Percentiles rank a stretch among this genome's conserved stretches.
These are phyloP conservation scores for Boletus coccyginus DNA, from an alignment of 768 basidiomycete species.

Conservation along the genomic window DNA sequence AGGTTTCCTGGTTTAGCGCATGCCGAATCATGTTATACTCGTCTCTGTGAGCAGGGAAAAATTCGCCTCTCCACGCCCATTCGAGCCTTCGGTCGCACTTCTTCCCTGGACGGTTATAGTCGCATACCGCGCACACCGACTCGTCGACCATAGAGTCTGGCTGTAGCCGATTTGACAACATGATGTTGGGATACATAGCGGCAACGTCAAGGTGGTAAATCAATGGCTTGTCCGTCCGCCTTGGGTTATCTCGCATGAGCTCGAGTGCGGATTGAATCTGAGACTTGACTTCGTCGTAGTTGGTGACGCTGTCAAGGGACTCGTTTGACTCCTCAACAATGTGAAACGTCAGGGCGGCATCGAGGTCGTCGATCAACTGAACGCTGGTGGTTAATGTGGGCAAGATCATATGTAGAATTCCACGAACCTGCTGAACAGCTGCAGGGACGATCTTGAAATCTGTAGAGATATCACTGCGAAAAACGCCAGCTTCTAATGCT, in stretches of 20 bases:
- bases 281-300: slow-evolving; percentile 90
- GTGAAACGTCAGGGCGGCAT: slow-evolving; percentile 86
- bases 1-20: slow-evolving; percentile 90
- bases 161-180: slow-evolving; percentile 98
- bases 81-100: slow-evolving; percentile 89
- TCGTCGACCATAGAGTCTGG: slow-evolving; percentile 98
- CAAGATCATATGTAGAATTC: background rate
- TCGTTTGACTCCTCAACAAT: slow-evolving; percentile 82
- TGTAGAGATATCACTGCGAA: slow-evolving; percentile 90
- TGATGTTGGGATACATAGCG: slow-evolving; percentile 99
- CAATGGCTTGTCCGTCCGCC: slow-evolving; percentile 85
- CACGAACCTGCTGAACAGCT: slow-evolving; percentile 77
- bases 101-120: slow-evolving; percentile 96
- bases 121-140: slow-evolving; percentile 95
- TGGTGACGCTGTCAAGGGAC: slow-evolving; percentile 79
- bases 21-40: slow-evolving; percentile 99
- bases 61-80: slow-evolving; percentile 99
- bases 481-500: slow-evolving; percentile 96
- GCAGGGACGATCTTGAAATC: slow-evolving; percentile 93
- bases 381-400: background rate
- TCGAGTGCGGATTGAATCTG: slow-evolving; percentile 79
- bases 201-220: slow-evolving; percentile 99
- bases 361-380: slow-evolving; percentile 91
- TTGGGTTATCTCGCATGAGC: slow-evolving; percentile 86
- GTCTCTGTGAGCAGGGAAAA: slow-evolving; percentile 94